These are phyloP conservation scores for Musa beccarii DNA, from an alignment of 176 grass and related monocot species.

Conservation along the genomic window DNA sequence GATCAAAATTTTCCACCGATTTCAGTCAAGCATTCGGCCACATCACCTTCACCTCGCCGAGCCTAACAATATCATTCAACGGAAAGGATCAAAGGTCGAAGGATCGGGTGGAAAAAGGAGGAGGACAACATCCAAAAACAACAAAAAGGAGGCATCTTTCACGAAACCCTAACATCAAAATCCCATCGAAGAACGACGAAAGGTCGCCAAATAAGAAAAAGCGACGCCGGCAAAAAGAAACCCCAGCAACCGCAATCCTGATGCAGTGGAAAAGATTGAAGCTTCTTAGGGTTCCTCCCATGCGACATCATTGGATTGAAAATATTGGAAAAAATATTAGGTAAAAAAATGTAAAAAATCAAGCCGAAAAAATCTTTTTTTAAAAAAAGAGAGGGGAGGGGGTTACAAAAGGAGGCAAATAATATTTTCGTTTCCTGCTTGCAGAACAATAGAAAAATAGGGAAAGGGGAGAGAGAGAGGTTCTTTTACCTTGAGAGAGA, in stretches of 20 bases:
- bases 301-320: not conserved
- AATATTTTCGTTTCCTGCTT: not conserved
- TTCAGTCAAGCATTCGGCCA: not conserved
- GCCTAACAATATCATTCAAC: not conserved
- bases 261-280: not conserved
- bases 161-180: conserved; percentile 6
- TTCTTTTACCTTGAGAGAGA: not conserved
- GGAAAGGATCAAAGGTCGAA: not conserved
- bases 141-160: conserved; percentile 1
- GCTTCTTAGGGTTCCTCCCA: not conserved
- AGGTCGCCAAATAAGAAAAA: not conserved
- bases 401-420: not conserved
- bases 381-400: not conserved
- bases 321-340: not conserved
- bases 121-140: not conserved
- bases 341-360: not conserved
- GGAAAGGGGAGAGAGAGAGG: not conserved
- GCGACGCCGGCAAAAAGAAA: not conserved
- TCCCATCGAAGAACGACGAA: not conserved
- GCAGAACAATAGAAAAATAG: not conserved
- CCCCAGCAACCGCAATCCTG: not conserved
- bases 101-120: not conserved
- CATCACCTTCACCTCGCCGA: not conserved
- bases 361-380: not conserved
- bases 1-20: not conserved